A percentile compares a stretch with the other conserved stretches of the same genome.
Conservation (phyloP, 2,329 filamentous ascomycete species). For the Phoma herbarum region DNA sequence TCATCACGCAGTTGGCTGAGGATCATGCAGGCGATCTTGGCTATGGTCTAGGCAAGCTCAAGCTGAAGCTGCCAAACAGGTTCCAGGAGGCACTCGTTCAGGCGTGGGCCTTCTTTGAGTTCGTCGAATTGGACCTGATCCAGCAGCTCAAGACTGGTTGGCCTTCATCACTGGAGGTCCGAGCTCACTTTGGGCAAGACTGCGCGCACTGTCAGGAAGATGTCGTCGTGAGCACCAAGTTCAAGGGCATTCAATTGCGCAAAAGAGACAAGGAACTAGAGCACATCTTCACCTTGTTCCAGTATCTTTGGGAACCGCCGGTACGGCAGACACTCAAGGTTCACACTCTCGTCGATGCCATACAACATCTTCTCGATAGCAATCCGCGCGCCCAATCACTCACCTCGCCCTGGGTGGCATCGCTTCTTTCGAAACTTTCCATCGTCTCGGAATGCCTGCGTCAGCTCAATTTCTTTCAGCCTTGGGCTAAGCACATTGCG, state of each 20-base stretch:
- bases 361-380: slow-evolving; percentile 4
- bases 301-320: slow-evolving; percentile 43
- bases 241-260: slow-evolving; percentile 32
- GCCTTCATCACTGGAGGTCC: background rate
- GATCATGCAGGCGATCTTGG: no score
- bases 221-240: background rate
- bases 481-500: slow-evolving; percentile 57
- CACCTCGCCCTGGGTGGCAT: slow-evolving; percentile 50
- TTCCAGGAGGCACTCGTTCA: background rate
- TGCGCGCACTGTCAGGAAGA: background rate
- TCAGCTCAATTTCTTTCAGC: slow-evolving; percentile 59
- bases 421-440: slow-evolving; percentile 38
- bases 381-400: slow-evolving; percentile 49
- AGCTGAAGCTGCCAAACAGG: background rate
- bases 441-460: slow-evolving; percentile 55
- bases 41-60: no score
- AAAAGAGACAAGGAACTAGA: slow-evolving; percentile 3
- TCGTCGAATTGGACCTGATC: background rate
- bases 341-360: slow-evolving; percentile 46
- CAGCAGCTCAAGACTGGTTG: background rate
- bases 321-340: slow-evolving; percentile 59
- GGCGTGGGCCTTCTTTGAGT: background rate
- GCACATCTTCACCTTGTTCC: background rate
- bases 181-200: background rate
- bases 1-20: background rate